Percentiles rank a stretch among this genome's conserved stretches.
These are phyloP conservation scores for Tetrastigma voinierianum DNA, from an alignment of 164 flowering plant species.

Conservation along the genomic window DNA sequence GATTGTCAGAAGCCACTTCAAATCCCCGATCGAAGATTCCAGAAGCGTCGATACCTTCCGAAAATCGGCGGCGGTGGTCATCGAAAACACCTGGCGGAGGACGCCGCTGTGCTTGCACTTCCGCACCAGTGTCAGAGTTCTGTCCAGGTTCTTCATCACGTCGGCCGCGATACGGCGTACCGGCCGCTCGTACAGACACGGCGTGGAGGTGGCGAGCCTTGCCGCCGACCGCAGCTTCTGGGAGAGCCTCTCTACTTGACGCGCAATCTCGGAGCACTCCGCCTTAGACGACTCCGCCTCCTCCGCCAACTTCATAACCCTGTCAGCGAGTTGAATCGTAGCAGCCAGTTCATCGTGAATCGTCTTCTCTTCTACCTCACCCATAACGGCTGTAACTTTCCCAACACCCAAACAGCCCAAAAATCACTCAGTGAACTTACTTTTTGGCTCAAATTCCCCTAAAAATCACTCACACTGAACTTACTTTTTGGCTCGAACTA, in stretches of 20 bases:
- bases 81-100: conserved; percentile 56
- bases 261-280: conserved; percentile 40
- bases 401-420: too few relatives aligned
- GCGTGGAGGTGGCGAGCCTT: conserved; percentile 32
- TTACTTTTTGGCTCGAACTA: too few relatives aligned
- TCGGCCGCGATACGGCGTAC: conserved; percentile 60
- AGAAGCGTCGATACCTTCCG: conserved; percentile 48
- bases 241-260: conserved; percentile 34
- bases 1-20: conserved; percentile 64
- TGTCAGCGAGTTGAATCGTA: conserved; percentile 34
- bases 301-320: conserved; percentile 32
- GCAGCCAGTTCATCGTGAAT: conserved; percentile 32
- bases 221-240: conserved; percentile 54
- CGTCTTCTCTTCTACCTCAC: conserved; percentile 10
- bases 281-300: conserved; percentile 37
- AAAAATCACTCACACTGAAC: too few relatives aligned
- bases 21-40: conserved; percentile 65
- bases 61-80: conserved; percentile 59
- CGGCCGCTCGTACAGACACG: conserved; percentile 63
- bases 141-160: conserved; percentile 53
- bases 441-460: too few relatives aligned
- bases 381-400: background rate
- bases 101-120: conserved; percentile 55
- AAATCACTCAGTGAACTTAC: too few relatives aligned
- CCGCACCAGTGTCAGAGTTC: conserved; percentile 53